Evolutionary conservation across 116 monocot genomes (phyloP).

Genomic region (Posidonia oceanica): DNA sequence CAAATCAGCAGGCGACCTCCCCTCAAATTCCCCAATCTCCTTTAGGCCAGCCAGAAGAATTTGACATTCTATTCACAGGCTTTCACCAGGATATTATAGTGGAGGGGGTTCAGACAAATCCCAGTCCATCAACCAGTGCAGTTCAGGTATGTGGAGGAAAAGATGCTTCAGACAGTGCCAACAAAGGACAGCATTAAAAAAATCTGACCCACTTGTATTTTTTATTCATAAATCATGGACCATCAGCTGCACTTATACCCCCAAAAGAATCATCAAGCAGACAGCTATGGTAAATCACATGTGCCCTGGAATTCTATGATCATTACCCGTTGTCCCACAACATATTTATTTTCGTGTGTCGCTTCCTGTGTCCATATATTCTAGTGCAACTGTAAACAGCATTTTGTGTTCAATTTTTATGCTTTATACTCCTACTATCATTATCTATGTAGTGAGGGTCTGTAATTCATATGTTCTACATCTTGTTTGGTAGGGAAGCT

Average conservation of each 20-base stretch:
- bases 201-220: conserved; percentile 17
- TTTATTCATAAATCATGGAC: background rate
- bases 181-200: conserved; percentile 35
- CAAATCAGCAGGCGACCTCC: background rate
- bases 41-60: conserved; percentile 5
- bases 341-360: background rate
- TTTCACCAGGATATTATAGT: conserved; percentile 19
- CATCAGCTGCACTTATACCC: too few relatives aligned
- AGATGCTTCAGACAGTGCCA: conserved; percentile 38
- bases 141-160: conserved; percentile 19
- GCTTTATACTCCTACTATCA: background rate
- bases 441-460: background rate
- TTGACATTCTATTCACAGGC: conserved; percentile 12
- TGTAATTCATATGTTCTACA: background rate
- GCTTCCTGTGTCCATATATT: background rate
- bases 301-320: conserved; percentile 19
- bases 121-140: conserved; percentile 27
- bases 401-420: background rate
- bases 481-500: background rate
- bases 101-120: conserved; percentile 30
- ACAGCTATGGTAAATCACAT: conserved; percentile 17
- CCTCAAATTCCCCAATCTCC: conserved; percentile 3
- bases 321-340: conserved; percentile 22
- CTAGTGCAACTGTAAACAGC: background rate
- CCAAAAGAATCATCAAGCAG: too few relatives aligned